Conservation (phyloP, 2,329 filamentous ascomycete genomes). For the Massarina eburnea region DNA sequence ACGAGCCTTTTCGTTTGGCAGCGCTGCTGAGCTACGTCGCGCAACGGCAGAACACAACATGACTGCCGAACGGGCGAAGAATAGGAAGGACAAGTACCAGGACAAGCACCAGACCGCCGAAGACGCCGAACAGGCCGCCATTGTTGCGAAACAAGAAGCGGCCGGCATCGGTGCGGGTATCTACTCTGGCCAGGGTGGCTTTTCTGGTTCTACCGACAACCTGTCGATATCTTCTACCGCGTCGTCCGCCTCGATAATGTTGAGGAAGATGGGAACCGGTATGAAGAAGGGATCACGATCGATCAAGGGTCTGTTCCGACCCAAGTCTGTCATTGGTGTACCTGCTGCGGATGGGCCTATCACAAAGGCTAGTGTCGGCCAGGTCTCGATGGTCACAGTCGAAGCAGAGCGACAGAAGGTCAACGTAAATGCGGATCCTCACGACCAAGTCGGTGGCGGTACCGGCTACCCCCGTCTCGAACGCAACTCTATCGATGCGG, state of each 20-base stretch:
- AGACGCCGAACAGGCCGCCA: constrained; percentile 87
- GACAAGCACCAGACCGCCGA: constrained; percentile 70
- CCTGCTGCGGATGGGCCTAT: constrained; percentile 69
- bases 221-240: constrained; percentile 88
- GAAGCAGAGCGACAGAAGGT: constrained; percentile 88
- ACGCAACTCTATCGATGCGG: constrained; percentile 74
- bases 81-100: constrained; percentile 50
- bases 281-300: constrained; percentile 93
- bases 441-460: constrained; percentile 68
- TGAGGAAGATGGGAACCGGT: constrained; percentile 98
- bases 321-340: constrained; percentile 85
- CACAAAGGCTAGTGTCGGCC: constrained; percentile 70
- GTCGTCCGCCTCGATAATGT: constrained; percentile 88
- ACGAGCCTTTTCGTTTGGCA: constrained; percentile 94
- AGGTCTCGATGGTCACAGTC: constrained; percentile 92
- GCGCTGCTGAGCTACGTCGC: constrained; percentile 83
- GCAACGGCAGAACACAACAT: constrained; percentile 66
- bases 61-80: constrained; percentile 54
- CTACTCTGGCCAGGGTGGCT: constrained; percentile 83
- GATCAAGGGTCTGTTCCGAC: constrained; percentile 89
- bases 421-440: constrained; percentile 72
- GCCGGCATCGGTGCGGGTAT: constrained; percentile 90
- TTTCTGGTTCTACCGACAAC: constrained; percentile 91
- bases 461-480: constrained; percentile 85
- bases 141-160: constrained; percentile 90